Percentiles rank a stretch among this genome's conserved stretches.
Conservation (phyloP, 2,329 filamentous ascomycete genomes). For the Paracorniculantispora psalliotae region DNA sequence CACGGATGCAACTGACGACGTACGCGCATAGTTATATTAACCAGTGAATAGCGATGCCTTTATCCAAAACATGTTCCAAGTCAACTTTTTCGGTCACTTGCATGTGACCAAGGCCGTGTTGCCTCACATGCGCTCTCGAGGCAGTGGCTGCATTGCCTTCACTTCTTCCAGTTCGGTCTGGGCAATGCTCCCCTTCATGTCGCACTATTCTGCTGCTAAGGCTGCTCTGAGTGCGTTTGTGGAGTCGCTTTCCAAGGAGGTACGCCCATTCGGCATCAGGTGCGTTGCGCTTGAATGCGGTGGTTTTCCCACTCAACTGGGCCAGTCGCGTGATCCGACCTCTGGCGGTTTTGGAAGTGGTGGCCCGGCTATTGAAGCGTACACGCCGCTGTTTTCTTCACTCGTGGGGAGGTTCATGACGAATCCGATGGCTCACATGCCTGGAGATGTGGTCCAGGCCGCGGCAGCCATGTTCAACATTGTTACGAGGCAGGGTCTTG, state of each 20-base stretch:
- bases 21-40: neutral
- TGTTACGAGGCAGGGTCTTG: constrained; percentile 24
- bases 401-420: constrained; percentile 21
- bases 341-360: constrained; percentile 15
- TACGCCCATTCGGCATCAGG: constrained; percentile 22
- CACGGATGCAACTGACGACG: neutral
- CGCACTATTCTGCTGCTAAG: constrained; percentile 28
- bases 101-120: constrained; percentile 24
- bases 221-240: constrained; percentile 24
- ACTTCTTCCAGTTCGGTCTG: constrained; percentile 25
- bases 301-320: constrained; percentile 25
- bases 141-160: constrained; percentile 24
- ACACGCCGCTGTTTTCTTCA: constrained; percentile 19
- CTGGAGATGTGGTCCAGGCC: constrained; percentile 22
- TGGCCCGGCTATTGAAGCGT: constrained; percentile 16
- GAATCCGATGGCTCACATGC: constrained; percentile 21
- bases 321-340: constrained; percentile 20
- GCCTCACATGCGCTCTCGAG: constrained; percentile 23
- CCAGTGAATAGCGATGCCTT: constrained; percentile 19
- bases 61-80: constrained; percentile 18
- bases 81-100: constrained; percentile 23
- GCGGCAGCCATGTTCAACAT: constrained; percentile 23
- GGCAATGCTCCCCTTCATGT: constrained; percentile 26
- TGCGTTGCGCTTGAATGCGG: constrained; percentile 29
- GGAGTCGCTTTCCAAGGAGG: constrained; percentile 27